Percentiles rank a stretch among this genome's conserved stretches.
Evolutionary conservation across 306 rosid species (phyloP).

Genomic region (Lathyrus oleraceus): DNA sequence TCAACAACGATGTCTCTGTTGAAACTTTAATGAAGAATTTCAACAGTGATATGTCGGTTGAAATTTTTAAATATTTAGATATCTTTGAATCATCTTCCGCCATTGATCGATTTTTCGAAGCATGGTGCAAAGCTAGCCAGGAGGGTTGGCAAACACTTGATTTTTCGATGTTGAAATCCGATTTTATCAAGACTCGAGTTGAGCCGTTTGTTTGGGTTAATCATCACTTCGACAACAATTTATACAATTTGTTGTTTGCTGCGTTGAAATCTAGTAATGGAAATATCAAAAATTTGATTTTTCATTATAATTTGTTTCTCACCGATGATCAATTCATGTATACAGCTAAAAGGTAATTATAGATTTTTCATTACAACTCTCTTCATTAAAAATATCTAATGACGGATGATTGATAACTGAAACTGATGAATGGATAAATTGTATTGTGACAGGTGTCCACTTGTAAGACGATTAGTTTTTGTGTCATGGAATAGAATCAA

Average conservation of each 20-base stretch:
- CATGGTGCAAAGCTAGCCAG: background rate
- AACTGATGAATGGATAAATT: no score
- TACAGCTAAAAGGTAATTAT: background rate
- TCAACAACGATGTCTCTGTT: no score
- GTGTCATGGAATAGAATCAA: background rate
- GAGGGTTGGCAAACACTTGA: background rate
- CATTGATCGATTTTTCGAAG: background rate
- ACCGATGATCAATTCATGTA: background rate
- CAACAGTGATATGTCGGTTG: background rate
- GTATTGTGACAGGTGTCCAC: background rate
- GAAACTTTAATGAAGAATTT: background rate
- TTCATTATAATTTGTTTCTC: background rate
- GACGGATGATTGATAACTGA: background rate
- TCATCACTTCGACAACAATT: background rate
- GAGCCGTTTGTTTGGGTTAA: background rate
- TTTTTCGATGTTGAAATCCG: slow-evolving; percentile 1
- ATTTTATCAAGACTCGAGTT: background rate
- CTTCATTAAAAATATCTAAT: no score
- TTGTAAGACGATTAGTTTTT: slow-evolving; percentile 11
- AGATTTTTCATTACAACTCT: no score
- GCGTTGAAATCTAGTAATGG: background rate
- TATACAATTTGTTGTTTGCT: background rate
- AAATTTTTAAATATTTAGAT: background rate
- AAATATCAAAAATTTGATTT: background rate
- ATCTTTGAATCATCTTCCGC: background rate